Evolutionary conservation across 139 green algal species (phyloP).

Genomic region (Coelastrella sp.): DNA sequence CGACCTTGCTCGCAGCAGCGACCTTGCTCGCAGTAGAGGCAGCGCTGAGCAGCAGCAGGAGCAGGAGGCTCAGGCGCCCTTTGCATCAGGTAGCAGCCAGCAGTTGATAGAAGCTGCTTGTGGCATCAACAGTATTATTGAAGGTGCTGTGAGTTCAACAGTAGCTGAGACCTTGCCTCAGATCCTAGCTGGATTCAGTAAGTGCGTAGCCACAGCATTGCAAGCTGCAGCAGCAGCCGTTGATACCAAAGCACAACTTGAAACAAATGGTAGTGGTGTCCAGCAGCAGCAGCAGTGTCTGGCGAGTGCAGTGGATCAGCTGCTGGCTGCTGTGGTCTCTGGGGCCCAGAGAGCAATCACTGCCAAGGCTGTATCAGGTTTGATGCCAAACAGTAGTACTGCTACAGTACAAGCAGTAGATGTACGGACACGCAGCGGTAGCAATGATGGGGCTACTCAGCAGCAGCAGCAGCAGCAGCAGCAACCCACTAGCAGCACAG

Average conservation of each 20-base stretch:
- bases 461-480: slow-evolving; percentile 15
- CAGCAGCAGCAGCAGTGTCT: slow-evolving; percentile 8
- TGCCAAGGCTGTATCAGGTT: neutral
- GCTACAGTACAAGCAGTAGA: neutral
- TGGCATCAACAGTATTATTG: slow-evolving; percentile 8
- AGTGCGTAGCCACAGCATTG: neutral
- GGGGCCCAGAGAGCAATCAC: slow-evolving; percentile 1
- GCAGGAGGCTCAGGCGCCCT: neutral
- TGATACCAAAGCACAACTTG: neutral
- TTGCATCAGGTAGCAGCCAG: slow-evolving; percentile 3
- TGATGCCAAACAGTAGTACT: neutral
- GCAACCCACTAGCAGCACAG: neutral
- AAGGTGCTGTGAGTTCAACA: slow-evolving; percentile 9
- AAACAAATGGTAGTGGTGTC: no score
- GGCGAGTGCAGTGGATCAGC: neutral
- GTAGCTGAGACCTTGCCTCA: slow-evolving; percentile 24
- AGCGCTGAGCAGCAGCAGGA: neutral
- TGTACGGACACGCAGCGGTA: neutral
- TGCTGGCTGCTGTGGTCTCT: neutral
- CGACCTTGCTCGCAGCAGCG: no score
- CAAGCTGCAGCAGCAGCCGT: slow-evolving; percentile 4
- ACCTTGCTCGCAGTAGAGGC: neutral
- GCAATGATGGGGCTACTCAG: neutral
- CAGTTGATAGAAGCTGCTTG: slow-evolving; percentile 9
- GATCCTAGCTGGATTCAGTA: slow-evolving; percentile 23